These are phyloP conservation scores for Xylariaceae sp. DNA, from an alignment of 2,329 filamentous ascomycete genomes.

Conservation along the genomic window DNA sequence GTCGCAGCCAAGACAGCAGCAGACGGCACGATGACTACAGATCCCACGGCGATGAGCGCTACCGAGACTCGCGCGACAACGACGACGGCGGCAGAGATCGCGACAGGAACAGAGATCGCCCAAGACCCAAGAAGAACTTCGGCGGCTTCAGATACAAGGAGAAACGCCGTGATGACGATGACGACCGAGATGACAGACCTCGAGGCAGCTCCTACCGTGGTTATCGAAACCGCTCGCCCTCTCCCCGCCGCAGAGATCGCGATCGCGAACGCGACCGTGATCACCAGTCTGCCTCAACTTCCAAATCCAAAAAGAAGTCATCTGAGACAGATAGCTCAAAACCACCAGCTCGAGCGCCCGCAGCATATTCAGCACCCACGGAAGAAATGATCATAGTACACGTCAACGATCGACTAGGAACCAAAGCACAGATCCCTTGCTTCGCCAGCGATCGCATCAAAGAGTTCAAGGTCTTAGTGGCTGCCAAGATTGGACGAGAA, in stretches of 20 bases:
- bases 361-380: conserved; percentile 31
- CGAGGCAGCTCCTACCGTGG: conserved; percentile 48
- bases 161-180: conserved; percentile 46
- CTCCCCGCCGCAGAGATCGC: conserved; percentile 36
- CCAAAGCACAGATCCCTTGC: conserved; percentile 92
- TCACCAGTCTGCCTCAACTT: conserved; percentile 26
- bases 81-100: conserved; percentile 6
- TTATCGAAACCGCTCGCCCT: conserved; percentile 45
- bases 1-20: conserved; percentile 17
- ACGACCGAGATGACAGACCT: conserved; percentile 41
- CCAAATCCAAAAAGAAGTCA: conserved; percentile 32
- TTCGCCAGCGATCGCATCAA: conserved; percentile 79
- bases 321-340: conserved; percentile 28
- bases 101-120: conserved; percentile 12
- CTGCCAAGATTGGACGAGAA: conserved; percentile 81
- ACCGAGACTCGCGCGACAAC: conserved; percentile 11
- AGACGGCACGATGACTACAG: conserved; percentile 24
- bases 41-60: conserved; percentile 15
- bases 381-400: conserved; percentile 93
- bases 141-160: conserved; percentile 61
- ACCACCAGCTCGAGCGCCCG: conserved; percentile 33
- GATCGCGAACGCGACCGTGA: conserved; percentile 38
- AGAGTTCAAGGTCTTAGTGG: conserved; percentile 88
- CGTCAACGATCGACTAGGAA: conserved; percentile 92
- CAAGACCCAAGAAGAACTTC: conserved; percentile 33